A percentile compares a stretch with the other conserved stretches of the same genome.
Conservation (phyloP, 345 rosid species). For the Schrenkiella parvula region DNA sequence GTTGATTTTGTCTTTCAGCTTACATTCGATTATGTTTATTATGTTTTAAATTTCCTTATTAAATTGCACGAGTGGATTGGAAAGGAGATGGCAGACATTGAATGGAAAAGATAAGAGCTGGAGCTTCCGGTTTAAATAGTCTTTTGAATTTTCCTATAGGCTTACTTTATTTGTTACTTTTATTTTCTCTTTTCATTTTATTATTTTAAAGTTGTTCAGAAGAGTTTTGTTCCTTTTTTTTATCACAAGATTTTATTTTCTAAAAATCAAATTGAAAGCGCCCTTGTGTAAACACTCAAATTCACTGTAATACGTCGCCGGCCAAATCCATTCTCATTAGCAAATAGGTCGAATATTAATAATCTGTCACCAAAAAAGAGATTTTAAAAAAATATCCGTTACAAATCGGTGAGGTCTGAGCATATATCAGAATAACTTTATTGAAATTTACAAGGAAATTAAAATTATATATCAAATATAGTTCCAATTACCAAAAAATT, state of each 20-base stretch:
- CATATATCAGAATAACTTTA: neutral
- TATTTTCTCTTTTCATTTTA: neutral
- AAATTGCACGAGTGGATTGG: slow-evolving; percentile 34
- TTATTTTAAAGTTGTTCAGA: neutral
- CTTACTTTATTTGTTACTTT: neutral
- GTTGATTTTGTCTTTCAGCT: slow-evolving; percentile 15
- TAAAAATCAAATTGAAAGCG: neutral
- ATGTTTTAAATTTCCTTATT: neutral
- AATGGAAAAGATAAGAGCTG: slow-evolving; percentile 22
- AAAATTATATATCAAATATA: neutral
- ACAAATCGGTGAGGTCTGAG: neutral
- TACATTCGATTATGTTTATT: neutral
- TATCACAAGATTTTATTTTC: neutral
- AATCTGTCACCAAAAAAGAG: too few relatives aligned
- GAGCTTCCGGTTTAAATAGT: slow-evolving; percentile 15
- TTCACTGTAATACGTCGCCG: neutral
- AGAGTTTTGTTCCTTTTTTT: neutral
- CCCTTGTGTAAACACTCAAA: neutral
- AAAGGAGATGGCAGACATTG: slow-evolving; percentile 33
- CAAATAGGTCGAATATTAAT: neutral
- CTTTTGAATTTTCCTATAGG: slow-evolving; percentile 10
- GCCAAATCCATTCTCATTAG: neutral
- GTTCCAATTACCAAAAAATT: neutral
- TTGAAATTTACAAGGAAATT: neutral
- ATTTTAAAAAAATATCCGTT: neutral